phyloP scores from a whole-genome alignment of 2,329 filamentous ascomycete genomes.

The Pyrenophora tritici-repentis region DNA sequence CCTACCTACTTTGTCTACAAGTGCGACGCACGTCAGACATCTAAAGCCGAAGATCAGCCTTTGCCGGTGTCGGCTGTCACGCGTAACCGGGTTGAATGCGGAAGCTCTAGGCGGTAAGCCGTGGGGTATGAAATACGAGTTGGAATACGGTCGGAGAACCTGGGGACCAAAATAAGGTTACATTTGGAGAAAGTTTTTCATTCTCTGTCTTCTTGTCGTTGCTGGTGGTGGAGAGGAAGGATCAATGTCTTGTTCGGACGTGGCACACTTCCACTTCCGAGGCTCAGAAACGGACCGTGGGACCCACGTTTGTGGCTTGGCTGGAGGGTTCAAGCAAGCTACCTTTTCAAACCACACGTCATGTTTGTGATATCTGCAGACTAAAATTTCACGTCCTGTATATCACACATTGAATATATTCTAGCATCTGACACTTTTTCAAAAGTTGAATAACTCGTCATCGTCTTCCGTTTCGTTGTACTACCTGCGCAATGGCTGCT shows the following conservation, averaged over 20 bases:
- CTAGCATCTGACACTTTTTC: background rate
- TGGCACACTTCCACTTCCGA: constrained; percentile 16
- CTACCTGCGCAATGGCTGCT: constrained; percentile 5
- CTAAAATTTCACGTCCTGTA: no score
- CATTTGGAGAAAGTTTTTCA: no score
- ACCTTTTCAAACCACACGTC: constrained; percentile 14
- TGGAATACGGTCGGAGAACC: no score
- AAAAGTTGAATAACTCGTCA: no score
- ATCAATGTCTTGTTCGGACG: background rate
- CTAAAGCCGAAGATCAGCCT: constrained; percentile 14
- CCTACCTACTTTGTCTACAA: constrained; percentile 10
- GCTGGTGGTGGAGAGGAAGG: no score
- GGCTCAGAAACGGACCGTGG: constrained; percentile 8
- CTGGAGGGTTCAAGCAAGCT: background rate
- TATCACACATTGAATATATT: no score
- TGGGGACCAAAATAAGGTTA: no score
- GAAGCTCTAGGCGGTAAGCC: no score
- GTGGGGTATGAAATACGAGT: no score
- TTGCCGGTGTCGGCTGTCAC: background rate
- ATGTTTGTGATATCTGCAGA: background rate
- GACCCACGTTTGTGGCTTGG: constrained; percentile 21
- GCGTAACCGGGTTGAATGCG: no score
- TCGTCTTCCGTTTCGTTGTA: background rate
- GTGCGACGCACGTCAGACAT: constrained; percentile 2
- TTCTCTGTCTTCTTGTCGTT: no score